Evolutionary conservation across 768 basidiomycete genomes (phyloP), one percentile per base, ranked within the genome.

Genomic region (Goffeauzyma gilvescens): DNA sequence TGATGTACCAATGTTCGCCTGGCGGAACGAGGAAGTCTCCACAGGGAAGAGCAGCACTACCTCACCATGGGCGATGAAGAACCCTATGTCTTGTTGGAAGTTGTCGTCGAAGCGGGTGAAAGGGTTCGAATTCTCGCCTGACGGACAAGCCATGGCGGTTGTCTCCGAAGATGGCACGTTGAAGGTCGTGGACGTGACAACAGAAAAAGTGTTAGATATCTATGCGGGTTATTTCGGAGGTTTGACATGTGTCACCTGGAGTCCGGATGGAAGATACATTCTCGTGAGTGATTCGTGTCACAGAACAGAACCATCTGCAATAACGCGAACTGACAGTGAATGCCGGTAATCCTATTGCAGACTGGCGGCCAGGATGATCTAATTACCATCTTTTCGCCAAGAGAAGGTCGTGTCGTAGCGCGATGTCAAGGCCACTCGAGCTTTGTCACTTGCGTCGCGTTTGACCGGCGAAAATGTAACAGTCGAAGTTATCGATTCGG

Each of bases 281-380:
- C 64, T 93, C 46, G 85, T 81, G 59, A 38, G 52, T 35, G n/a
- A 35, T 9, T 36, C 10, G 33, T 33, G 44, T 42, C 48, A 5
- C 50, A n/a, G n/a, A n/a, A n/a, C n/a, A n/a, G n/a, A n/a, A n/a
- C n/a, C n/a, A n/a, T n/a, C n/a, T n/a, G n/a, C n/a, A n/a, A n/a
- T n/a, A n/a, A n/a, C n/a, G n/a, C n/a, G n/a, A n/a, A n/a, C n/a
- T n/a, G n/a, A n/a, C n/a, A n/a, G n/a, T n/a, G n/a, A n/a, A n/a
- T n/a, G n/a, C n/a, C n/a, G n/a, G n/a, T n/a, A n/a, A n/a, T n/a
- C n/a, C n/a, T n/a, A 7, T 2, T 41, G 13, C 52, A 87, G 82
- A 84, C 85, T 1, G 93, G 89, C 10, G 93, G 93, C 0, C 89
- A 98, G 68, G 93, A 98, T 56, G 93, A 98, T 57, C 71, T 96